These are phyloP conservation scores for Suhomyces sp. DNA, from an alignment of 805 yeast species.

Conservation along the genomic window DNA sequence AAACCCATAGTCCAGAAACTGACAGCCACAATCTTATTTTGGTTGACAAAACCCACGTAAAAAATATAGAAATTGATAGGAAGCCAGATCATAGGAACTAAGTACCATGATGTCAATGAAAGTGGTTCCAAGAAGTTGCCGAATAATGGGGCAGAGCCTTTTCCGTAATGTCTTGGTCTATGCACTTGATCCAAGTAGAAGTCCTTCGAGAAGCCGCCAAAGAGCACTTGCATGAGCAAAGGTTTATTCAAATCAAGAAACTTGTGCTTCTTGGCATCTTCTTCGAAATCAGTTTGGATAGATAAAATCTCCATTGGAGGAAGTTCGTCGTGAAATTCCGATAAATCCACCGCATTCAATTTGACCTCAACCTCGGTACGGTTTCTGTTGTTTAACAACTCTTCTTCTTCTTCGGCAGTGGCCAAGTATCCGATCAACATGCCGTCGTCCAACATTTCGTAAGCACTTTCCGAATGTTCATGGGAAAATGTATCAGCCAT, in stretches of 20 bases:
- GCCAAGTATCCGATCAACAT: constrained; percentile 83
- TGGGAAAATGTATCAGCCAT: constrained; percentile 74
- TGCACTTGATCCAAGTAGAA: constrained; percentile 95
- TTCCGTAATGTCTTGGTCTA: constrained; percentile 96
- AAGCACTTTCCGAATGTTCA: constrained; percentile 80
- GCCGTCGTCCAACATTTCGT: constrained; percentile 80
- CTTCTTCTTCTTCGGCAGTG: constrained; percentile 71
- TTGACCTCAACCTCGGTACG: constrained; percentile 60
- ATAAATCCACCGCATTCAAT: constrained; percentile 34
- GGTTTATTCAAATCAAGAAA: constrained; percentile 87
- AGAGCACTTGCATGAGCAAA: constrained; percentile 73
- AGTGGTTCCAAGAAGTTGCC: constrained; percentile 94
- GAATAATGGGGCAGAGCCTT: constrained; percentile 93
- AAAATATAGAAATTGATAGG: constrained; percentile 72
- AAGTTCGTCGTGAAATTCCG: constrained; percentile 54
- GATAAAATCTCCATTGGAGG: constrained; percentile 74
- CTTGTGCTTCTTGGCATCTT: constrained; percentile 73
- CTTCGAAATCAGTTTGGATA: constrained; percentile 73
- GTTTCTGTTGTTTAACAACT: constrained; percentile 60
- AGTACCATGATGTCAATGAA: constrained; percentile 91
- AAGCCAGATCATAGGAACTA: constrained; percentile 83
- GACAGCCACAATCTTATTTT: constrained; percentile 46
- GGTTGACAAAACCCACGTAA: constrained; percentile 54
- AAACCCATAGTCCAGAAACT: constrained; percentile 76
- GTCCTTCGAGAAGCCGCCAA: constrained; percentile 75